A percentile compares a stretch with the other conserved stretches of the same genome.
Evolutionary conservation across 2,329 filamentous ascomycete species (phyloP).

Genomic region (Fragosphaeria purpurea): DNA sequence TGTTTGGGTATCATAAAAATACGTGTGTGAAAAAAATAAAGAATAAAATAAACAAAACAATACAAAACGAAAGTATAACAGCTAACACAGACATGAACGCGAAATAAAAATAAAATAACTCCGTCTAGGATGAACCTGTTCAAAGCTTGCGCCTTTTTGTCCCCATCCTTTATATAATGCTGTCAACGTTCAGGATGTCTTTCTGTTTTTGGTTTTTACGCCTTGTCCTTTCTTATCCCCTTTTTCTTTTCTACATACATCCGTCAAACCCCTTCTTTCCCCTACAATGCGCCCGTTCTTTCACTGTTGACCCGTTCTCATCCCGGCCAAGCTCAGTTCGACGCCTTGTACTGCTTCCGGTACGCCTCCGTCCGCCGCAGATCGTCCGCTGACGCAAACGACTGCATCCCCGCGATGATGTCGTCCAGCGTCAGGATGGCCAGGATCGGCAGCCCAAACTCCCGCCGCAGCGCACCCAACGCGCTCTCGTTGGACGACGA

Average conservation of each 20-base stretch:
- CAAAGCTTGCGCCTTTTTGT: too few species aligned
- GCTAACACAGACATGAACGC: neutral
- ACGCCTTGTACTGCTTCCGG: constrained; percentile 53
- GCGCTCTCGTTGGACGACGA: constrained; percentile 62
- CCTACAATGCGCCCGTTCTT: too few species aligned
- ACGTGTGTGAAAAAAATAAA: too few species aligned
- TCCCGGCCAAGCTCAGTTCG: constrained; percentile 23
- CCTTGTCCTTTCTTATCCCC: too few species aligned
- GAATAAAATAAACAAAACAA: neutral
- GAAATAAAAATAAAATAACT: neutral
- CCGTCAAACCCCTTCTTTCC: neutral
- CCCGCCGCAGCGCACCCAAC: constrained; percentile 74
- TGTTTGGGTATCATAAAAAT: too few species aligned
- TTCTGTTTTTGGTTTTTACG: too few species aligned
- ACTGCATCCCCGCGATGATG: constrained; percentile 60
- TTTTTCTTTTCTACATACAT: neutral
- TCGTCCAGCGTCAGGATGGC: constrained; percentile 78
- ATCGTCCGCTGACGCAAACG: constrained; percentile 51
- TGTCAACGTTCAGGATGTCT: too few species aligned
- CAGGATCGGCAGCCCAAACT: constrained; percentile 74
- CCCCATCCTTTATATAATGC: too few species aligned
- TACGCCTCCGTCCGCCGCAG: constrained; percentile 64
- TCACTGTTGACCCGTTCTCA: too few species aligned
- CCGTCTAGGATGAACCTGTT: too few species aligned
- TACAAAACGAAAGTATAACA: neutral